A percentile compares a stretch with the other conserved stretches of the same genome.
These are phyloP conservation scores for Chaetomium tenue DNA, from an alignment of 495 filamentous ascomycete genomes.

Conservation along the genomic window DNA sequence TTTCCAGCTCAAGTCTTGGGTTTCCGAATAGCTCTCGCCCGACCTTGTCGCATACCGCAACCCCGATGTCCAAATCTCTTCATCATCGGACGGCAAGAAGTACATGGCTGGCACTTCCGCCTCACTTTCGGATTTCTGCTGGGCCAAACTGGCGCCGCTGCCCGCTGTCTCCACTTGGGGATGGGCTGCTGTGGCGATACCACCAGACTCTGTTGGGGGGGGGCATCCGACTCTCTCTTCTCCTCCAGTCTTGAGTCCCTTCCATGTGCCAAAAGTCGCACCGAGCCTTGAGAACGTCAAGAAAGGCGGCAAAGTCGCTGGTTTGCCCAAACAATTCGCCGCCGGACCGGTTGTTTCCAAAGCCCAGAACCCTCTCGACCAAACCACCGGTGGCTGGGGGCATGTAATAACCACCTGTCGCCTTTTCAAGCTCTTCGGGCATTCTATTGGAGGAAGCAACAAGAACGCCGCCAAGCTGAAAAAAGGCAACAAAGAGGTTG, in stretches of 20 bases:
- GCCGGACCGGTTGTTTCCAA: conserved; percentile 29
- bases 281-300: conserved; percentile 64
- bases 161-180: background rate
- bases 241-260: conserved; percentile 62
- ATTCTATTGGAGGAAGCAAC: conserved; percentile 71
- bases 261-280: conserved; percentile 75
- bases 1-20: conserved; percentile 40
- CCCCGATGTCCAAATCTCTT: conserved; percentile 23
- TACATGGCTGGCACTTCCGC: conserved; percentile 36
- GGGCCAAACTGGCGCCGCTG: background rate
- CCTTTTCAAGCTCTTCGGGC: conserved; percentile 70
- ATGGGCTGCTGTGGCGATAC: conserved; percentile 10
- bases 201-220: too few relatives aligned
- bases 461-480: conserved; percentile 69
- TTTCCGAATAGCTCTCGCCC: background rate
- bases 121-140: conserved; percentile 5
- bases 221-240: conserved; percentile 43
- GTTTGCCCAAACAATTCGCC: conserved; percentile 49
- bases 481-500: conserved; percentile 68
- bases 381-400: conserved; percentile 51
- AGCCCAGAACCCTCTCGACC: conserved; percentile 46
- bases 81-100: conserved; percentile 29
- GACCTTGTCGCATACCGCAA: background rate
- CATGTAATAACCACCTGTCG: conserved; percentile 58
- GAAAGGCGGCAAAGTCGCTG: conserved; percentile 64